phyloP scores from a whole-genome alignment of 2,329 filamentous ascomycete species.

The Paecilomyces niveus region DNA sequence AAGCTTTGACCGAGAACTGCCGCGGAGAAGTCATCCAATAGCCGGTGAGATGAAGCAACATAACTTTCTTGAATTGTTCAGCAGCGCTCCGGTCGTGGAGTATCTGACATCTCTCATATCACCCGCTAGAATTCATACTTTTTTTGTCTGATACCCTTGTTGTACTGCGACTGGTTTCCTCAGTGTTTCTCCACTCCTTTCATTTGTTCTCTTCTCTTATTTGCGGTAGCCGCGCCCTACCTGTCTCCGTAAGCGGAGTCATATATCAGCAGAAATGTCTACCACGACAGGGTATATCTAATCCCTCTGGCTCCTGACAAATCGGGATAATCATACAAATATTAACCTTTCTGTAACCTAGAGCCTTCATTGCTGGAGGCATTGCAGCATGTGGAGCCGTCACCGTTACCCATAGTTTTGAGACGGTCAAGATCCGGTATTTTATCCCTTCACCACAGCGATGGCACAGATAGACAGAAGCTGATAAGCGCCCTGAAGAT shows the following conservation, averaged over 20 bases:
- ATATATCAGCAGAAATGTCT: conserved; percentile 36
- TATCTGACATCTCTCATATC: background rate
- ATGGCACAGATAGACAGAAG: too few species aligned
- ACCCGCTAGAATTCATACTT: background rate
- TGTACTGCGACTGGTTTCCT: background rate
- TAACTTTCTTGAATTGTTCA: background rate
- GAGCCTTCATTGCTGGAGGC: conserved; percentile 91
- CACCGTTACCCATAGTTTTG: conserved; percentile 94
- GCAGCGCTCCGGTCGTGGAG: background rate
- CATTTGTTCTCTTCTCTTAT: background rate
- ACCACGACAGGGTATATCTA: conserved; percentile 45
- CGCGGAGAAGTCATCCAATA: background rate
- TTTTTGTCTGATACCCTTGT: background rate
- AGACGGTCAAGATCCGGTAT: conserved; percentile 97
- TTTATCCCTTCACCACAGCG: background rate
- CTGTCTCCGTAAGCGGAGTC: conserved; percentile 1
- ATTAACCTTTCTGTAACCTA: conserved; percentile 16
- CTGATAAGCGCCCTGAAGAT: conserved; percentile 41
- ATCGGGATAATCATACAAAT: background rate
- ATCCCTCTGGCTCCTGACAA: background rate
- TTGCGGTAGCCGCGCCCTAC: conserved; percentile 1
- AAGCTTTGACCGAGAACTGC: background rate
- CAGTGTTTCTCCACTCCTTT: background rate
- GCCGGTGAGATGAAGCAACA: background rate
- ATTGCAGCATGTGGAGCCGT: conserved; percentile 96